A percentile compares a stretch with the other conserved stretches of the same genome.
Evolutionary conservation across 1,284 basidiomycete genomes (phyloP).

Genomic region (Coriolopsis trogii): DNA sequence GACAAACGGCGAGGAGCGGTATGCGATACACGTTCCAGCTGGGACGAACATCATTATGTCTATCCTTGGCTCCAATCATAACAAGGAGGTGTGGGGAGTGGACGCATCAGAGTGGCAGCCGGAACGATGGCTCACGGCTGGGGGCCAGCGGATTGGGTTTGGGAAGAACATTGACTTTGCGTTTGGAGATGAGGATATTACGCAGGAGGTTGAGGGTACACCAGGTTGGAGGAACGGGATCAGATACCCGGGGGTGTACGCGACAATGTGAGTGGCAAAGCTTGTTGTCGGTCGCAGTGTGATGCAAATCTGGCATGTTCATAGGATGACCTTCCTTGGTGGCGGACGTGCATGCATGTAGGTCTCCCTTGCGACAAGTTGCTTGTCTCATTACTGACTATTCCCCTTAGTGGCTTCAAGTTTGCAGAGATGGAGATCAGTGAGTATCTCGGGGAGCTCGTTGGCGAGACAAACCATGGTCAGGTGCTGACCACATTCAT

Average conservation of each 20-base stretch:
- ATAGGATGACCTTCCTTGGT: slow-evolving; percentile 42
- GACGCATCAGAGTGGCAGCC: slow-evolving; percentile 48
- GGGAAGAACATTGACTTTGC: slow-evolving; percentile 10
- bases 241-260: slow-evolving; percentile 39
- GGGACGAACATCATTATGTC: slow-evolving; percentile 23
- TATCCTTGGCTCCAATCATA: slow-evolving; percentile 29
- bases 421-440: slow-evolving; percentile 40
- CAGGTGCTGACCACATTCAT: neutral
- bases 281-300: neutral
- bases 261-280: slow-evolving; percentile 38
- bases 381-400: neutral
- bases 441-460: slow-evolving; percentile 11
- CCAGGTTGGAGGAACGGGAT: slow-evolving; percentile 15
- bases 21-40: slow-evolving; percentile 26
- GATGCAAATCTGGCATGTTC: neutral
- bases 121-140: slow-evolving; percentile 38
- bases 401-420: slow-evolving; percentile 35
- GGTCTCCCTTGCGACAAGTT: slow-evolving; percentile 9
- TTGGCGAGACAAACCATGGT: neutral
- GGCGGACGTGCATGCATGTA: slow-evolving; percentile 40
- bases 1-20: slow-evolving; percentile 32
- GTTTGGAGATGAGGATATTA: slow-evolving; percentile 8
- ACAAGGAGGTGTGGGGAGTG: slow-evolving; percentile 42
- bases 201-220: slow-evolving; percentile 1
- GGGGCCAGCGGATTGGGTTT: slow-evolving; percentile 25